Evolutionary conservation across 148 eudicot genomes (phyloP).

Genomic region (Rheum nobile): DNA sequence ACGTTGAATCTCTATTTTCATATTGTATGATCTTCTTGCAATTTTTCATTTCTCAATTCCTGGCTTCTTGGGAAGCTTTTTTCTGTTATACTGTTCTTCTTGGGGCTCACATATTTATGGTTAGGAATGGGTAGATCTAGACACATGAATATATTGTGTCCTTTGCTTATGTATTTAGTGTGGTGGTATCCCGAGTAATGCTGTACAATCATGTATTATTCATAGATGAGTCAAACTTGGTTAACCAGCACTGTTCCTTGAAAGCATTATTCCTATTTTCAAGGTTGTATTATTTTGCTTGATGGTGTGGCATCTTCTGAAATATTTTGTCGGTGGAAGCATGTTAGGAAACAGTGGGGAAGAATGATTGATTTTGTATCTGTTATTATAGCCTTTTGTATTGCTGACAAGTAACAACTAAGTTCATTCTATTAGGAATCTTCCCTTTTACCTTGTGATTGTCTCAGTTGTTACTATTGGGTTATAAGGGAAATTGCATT

Average conservation of each 20-base stretch:
- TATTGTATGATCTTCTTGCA: background rate
- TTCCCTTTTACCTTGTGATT: background rate
- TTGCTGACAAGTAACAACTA: background rate
- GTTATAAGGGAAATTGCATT: too few species aligned
- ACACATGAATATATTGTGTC: background rate
- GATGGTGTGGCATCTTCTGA: background rate
- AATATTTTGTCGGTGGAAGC: background rate
- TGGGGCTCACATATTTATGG: slow-evolving; percentile 1
- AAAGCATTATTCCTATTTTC: background rate
- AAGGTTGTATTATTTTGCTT: background rate
- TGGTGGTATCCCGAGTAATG: background rate
- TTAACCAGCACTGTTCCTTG: background rate
- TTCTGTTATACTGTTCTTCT: background rate
- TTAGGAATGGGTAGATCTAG: background rate
- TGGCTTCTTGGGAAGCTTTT: background rate
- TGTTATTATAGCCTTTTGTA: background rate
- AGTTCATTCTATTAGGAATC: background rate
- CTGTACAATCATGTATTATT: background rate
- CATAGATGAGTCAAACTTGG: background rate
- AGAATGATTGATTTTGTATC: background rate
- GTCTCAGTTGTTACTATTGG: background rate
- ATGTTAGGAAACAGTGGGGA: background rate
- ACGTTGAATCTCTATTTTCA: background rate
- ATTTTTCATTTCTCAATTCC: background rate
- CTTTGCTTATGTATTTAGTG: background rate